Evolutionary conservation across 345 rosid species (phyloP).

Genomic region (Schrenkiella parvula): DNA sequence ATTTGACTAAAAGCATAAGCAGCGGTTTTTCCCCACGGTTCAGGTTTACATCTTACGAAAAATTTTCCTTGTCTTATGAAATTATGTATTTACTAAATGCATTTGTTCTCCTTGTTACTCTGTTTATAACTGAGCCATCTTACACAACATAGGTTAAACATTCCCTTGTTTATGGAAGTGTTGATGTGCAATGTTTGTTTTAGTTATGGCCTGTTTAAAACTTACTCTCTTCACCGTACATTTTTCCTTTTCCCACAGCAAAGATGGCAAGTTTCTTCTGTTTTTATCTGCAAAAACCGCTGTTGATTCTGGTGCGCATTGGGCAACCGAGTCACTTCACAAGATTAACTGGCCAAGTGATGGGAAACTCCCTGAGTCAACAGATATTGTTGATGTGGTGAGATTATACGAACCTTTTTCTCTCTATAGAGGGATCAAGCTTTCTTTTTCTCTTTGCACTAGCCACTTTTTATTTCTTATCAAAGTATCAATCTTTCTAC

Average conservation of each 20-base stretch:
- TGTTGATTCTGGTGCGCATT: constrained; percentile 77
- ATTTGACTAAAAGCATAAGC: constrained; percentile 65
- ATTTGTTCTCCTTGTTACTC: not conserved
- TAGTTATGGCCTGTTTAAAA: not conserved
- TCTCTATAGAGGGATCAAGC: not conserved
- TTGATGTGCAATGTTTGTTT: not conserved
- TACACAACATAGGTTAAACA: not conserved
- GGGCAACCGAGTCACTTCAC: constrained; percentile 72
- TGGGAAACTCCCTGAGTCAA: constrained; percentile 38
- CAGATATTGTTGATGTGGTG: constrained; percentile 68
- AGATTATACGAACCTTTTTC: constrained; percentile 24
- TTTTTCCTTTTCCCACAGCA: constrained; percentile 45
- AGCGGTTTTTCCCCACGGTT: constrained; percentile 77
- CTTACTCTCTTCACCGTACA: not conserved
- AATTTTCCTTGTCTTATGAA: not conserved
- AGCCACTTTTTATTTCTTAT: not conserved
- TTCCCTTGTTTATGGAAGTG: not conserved
- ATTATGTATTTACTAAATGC: not conserved
- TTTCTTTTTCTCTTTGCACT: not conserved
- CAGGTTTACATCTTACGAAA: constrained; percentile 48
- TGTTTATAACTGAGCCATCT: not conserved
- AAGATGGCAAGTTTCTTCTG: constrained; percentile 73
- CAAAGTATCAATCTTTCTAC: not conserved
- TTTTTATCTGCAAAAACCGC: constrained; percentile 69
- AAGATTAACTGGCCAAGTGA: constrained; percentile 70